Percentiles rank a stretch among this genome's conserved stretches.
Evolutionary conservation across 176 grass and related monocot genomes (phyloP).

Genomic region (Cenchrus fungigraminus): DNA sequence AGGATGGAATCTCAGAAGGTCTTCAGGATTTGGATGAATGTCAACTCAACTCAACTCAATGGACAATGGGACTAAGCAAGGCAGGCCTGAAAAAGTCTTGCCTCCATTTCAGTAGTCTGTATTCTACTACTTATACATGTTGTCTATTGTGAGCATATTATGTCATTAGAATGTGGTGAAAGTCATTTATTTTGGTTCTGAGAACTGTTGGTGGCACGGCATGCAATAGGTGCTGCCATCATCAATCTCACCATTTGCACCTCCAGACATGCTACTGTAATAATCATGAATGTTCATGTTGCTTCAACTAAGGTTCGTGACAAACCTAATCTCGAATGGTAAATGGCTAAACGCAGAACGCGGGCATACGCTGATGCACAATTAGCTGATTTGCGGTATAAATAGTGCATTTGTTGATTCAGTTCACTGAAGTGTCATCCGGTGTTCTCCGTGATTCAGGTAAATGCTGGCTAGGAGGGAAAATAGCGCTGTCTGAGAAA

Average conservation of each 20-base stretch:
- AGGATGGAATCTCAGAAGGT: not conserved
- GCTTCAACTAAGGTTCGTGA: conserved; percentile 4
- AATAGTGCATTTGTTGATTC: not conserved
- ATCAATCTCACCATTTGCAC: not conserved
- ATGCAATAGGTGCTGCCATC: not conserved
- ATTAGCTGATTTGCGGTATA: not conserved
- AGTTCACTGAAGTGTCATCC: not conserved
- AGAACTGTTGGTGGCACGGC: not conserved
- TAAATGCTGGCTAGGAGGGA: not conserved
- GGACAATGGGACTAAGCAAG: not conserved
- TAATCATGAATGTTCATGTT: not conserved
- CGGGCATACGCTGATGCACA: not conserved
- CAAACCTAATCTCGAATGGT: not conserved
- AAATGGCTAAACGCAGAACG: not conserved
- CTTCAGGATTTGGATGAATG: not conserved
- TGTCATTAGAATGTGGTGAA: not conserved
- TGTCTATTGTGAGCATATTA: not conserved
- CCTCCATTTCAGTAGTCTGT: not conserved
- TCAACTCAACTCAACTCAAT: conserved; percentile 35
- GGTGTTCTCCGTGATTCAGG: not conserved
- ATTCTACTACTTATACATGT: not conserved
- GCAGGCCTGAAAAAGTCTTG: not conserved
- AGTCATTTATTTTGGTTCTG: not conserved
- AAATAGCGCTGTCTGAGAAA: not conserved
- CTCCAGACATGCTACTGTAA: not conserved